Percentiles rank a stretch among this genome's conserved stretches.
Conservation (phyloP, 179 eudicot genomes). For the Silene vulgaris region DNA sequence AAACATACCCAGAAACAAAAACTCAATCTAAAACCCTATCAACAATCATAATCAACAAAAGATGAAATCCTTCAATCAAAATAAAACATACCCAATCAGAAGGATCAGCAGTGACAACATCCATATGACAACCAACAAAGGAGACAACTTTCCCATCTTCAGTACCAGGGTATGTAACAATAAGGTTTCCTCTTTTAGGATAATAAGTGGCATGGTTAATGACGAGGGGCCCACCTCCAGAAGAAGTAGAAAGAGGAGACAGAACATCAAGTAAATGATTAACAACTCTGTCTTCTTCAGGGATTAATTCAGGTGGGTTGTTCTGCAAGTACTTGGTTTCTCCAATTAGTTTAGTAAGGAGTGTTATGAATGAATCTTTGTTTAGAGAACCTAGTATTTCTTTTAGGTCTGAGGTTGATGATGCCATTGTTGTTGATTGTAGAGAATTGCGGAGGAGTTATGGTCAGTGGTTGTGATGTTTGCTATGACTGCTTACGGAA, state of each 20-base stretch:
- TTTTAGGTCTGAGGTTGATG: conserved; percentile 29
- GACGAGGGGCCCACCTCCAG: conserved; percentile 74
- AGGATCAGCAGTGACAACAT: conserved; percentile 93
- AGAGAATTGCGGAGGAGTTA: no score
- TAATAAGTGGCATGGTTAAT: conserved; percentile 65
- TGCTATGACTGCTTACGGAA: no score
- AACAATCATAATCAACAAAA: background rate
- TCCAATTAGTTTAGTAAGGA: conserved; percentile 69
- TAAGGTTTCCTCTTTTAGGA: conserved; percentile 76
- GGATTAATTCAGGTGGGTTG: conserved; percentile 95
- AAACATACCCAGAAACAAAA: background rate
- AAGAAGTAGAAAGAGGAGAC: conserved; percentile 57
- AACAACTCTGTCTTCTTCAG: conserved; percentile 85
- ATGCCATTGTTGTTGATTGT: conserved; percentile 30
- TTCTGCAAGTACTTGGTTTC: conserved; percentile 83
- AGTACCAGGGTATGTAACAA: conserved; percentile 90
- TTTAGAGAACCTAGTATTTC: conserved; percentile 55
- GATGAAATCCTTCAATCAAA: no score
- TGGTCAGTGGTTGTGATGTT: no score
- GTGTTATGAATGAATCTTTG: conserved; percentile 55
- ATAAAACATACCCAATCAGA: conserved; percentile 52
- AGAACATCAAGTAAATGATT: conserved; percentile 60
- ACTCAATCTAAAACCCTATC: background rate
- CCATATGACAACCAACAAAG: conserved; percentile 98
- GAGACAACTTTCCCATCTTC: conserved; percentile 57